Base-by-base conservation (phyloP, 140 eudicot species). In the Bidens hawaiensis region DNA sequence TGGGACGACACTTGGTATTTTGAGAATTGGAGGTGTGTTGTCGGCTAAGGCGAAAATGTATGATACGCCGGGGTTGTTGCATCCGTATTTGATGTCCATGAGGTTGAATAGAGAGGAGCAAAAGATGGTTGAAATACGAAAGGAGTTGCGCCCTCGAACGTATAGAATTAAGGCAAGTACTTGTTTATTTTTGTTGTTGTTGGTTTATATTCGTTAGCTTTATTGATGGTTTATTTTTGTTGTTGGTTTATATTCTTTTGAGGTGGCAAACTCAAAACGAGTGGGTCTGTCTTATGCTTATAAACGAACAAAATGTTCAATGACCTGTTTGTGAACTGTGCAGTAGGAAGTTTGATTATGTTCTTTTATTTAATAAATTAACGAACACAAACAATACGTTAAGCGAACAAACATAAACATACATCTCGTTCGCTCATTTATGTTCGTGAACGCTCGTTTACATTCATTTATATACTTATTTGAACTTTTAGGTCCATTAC, bases 21-120 rank as follows among this genome's bases (percentile, higher is more conserved):
- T 93, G 52, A 88, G 95, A 55, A 86, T 93, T 47, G 95, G 85
- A 67, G 99, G 99, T 34, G 70, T 93, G 60, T 77, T 93, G 73
- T 78, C 96, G 7, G 99, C 93, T 34, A 93, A 88, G 75, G 99
- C 96, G 9, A 93, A 93, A 61, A 93, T 93, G 99, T 93, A 93
- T 36, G 99, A 93, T 60, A 93, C 99, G 18, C 99, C 96, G 0
- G 99, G 99, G 15, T 81, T 93, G 15, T 65, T 93, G 76, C 99
- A 88, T 62, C 95, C 99, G 1, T 88, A 93, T 76, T 60, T 88
- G 50, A 82, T 93, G 95, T 88, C 99, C 23, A 79, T 93, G 94
- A 82, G 99, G 67, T 69, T 93, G 71, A 88, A 78, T 43, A 75
- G 95, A 68, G 99, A 93, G 52, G 96, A 93, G 79, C 99, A 83